Conservation (phyloP, 495 filamentous ascomycete species). For the Neurospora sp. region DNA sequence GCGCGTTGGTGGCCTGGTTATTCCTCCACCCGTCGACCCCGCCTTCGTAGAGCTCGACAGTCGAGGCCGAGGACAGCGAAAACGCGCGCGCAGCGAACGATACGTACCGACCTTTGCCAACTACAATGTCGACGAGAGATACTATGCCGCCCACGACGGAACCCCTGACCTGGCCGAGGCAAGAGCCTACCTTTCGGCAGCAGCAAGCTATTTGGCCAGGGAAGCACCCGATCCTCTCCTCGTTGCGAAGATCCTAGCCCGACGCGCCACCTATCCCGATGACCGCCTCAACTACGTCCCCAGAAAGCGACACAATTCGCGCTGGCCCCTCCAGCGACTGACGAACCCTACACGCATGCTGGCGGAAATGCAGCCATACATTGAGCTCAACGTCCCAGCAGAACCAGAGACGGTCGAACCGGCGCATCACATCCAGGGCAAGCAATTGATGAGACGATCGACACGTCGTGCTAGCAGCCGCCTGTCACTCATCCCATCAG, state of each 20-base stretch:
- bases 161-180: conserved; percentile 17
- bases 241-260: neutral
- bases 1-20: conserved; percentile 13
- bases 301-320: conserved; percentile 24
- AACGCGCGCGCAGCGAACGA: conserved; percentile 12
- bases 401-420: conserved; percentile 8
- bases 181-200: conserved; percentile 8
- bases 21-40: neutral
- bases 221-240: neutral
- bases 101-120: conserved; percentile 15
- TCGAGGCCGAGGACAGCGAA: conserved; percentile 12
- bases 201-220: neutral
- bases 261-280: conserved; percentile 14
- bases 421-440: conserved; percentile 8
- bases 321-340: conserved; percentile 21
- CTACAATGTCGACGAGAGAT: conserved; percentile 11
- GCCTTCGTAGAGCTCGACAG: conserved; percentile 17
- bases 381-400: conserved; percentile 10
- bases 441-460: conserved; percentile 13
- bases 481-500: conserved; percentile 16
- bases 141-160: conserved; percentile 6
- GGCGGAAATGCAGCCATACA: conserved; percentile 14
- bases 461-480: conserved; percentile 21
- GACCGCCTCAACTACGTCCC: conserved; percentile 16
- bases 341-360: conserved; percentile 7